Evolutionary conservation across 768 basidiomycete species (phyloP), one percentile per base, ranked within the genome.

Genomic region (Lenzites betulinus): DNA sequence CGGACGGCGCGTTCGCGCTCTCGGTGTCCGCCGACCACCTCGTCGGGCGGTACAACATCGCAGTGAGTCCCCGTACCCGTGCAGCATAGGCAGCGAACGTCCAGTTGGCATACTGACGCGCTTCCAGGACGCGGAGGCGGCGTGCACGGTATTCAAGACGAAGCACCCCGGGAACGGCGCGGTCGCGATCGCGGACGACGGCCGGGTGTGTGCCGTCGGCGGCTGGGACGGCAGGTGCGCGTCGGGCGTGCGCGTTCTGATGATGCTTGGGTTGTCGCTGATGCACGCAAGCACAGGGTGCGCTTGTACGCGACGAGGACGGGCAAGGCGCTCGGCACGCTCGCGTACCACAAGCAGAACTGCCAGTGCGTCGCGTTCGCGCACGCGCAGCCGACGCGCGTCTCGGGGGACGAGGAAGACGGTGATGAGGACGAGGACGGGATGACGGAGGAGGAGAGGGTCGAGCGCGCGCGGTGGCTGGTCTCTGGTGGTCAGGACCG

Each of bases 221-320:
- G 93, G 95, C 0, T 98, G 96, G 96, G 95, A 98, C 62, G 95
- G 96, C 36, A 85, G 80, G 95, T 95, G 64, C 66, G 90, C 75
- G 23, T 8, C 3, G 6, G 5, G n/a, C 25, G 15, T 33, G 30
- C 30, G 30, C 30, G 30, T 33, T 15, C 25, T 13, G 35, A 9
- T 0, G 20, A 36, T 1, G 6, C 18, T 44, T 58, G n/a, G 2
- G 47, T 16, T 23, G 26, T 22, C n/a, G 22, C 42, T 42, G 26
- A 55, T 44, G 38, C 2, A 25, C 8, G 5, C n/a, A n/a, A n/a
- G 16, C 18, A 25, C 68, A 97, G 93, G 59, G 79, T 95, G 18
- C 86, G 93, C 0, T 76, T 98, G 8, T 94, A 90, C 74, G 90
- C 93, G 0, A 87, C 92, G 2, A 88, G 86, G 64, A 81, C 83